Evolutionary conservation across 2,329 filamentous ascomycete genomes (phyloP), one percentile per base, ranked within the genome.

Genomic region (Verticillium alfalfae): DNA sequence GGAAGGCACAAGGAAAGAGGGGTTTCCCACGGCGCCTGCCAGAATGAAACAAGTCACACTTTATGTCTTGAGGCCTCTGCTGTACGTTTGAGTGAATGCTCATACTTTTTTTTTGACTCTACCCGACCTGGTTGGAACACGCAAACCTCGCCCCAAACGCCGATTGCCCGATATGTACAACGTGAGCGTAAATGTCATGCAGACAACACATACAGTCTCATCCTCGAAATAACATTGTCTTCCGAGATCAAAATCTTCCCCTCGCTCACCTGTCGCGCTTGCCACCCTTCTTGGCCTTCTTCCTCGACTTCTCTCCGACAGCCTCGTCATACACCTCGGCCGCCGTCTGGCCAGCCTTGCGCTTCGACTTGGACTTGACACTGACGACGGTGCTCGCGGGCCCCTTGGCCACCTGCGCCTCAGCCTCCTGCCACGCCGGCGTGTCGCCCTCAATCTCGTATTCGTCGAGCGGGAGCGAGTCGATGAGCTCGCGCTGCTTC

Each of bases 401-500:
- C 10, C 84, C 84, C 34, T 73, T 81, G 22, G 81, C 75, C 37
- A 97, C 87, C 70, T 93, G 88, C 71, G 90, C 89, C 76, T 97
- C 93, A 0, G 88, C 88, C 9, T 87, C 86, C 58, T 84, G 78
- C 88, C 88, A 90, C 2, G 80, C 86, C 0, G 84, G 82, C 0
- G 81, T 81, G 38, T 85, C 82, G 54, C 80, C 85, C 58, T 88
- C 86, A 45, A 90, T 84, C 71, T 89, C 87, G 68, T 88, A 89
- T 67, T 91, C 88, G 70, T 97, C 92, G 59, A 98, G 81, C 55
- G 94, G 93, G 64, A 98, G 79, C 65, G 93, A 90, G 79, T 97
- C 91, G 70, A 98, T 97, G 66, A 98, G 80, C 67, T 92, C 91
- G 69, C 90, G 87, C 75, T 96, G 92, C 76, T 94, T 91, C 74